phyloP scores from a whole-genome alignment of 2,329 filamentous ascomycete species.

The Dactylellina sp. region DNA sequence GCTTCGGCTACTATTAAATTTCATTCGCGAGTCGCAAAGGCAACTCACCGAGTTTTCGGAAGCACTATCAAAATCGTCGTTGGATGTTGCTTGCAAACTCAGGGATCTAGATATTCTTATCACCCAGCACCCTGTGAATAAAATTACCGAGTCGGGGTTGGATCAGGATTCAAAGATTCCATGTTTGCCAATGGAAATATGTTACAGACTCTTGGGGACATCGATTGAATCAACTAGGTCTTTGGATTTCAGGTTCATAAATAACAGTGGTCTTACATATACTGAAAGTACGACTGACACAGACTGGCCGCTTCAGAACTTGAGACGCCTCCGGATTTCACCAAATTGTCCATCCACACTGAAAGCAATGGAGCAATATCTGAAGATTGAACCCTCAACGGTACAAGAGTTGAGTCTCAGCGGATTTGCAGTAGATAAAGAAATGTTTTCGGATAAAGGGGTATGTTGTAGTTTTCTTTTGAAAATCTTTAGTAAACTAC shows the following conservation, averaged over 20 bases:
- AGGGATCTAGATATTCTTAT: conserved; percentile 11
- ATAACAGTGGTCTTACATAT: neutral
- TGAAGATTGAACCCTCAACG: no score
- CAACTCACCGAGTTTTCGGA: neutral
- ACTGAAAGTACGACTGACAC: neutral
- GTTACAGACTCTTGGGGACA: neutral
- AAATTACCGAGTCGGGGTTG: neutral
- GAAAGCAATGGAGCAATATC: no score
- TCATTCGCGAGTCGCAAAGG: neutral
- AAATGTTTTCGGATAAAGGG: neutral
- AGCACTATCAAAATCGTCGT: neutral
- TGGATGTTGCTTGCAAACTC: neutral
- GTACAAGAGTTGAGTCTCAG: no score
- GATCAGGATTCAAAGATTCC: neutral
- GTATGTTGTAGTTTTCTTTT: neutral
- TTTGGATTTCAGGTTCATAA: neutral
- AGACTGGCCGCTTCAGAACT: no score
- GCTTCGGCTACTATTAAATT: neutral
- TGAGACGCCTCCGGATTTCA: no score
- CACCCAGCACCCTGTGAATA: neutral
- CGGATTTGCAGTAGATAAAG: neutral
- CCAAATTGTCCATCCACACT: no score
- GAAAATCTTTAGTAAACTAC: no score
- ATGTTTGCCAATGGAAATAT: neutral
- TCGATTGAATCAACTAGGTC: neutral